A percentile compares a stretch with the other conserved stretches of the same genome.
Evolutionary conservation across 2,329 filamentous ascomycete genomes (phyloP).

Genomic region (Coniochaeta prunicola): DNA sequence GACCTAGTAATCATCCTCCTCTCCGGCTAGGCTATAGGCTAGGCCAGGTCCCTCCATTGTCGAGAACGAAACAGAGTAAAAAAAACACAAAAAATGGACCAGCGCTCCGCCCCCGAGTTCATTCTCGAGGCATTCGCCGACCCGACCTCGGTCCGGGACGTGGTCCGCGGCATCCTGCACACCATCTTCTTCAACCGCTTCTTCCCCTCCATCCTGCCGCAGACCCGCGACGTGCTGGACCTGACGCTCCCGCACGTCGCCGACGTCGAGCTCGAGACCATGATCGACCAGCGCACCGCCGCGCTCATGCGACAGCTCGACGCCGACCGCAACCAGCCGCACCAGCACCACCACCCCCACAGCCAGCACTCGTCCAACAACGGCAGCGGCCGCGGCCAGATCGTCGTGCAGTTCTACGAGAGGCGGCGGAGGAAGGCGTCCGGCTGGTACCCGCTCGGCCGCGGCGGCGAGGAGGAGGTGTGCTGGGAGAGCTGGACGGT

Average conservation of each 20-base stretch:
- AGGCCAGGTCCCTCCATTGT: no score
- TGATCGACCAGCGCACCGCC: slow-evolving; percentile 83
- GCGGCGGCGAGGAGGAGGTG: slow-evolving; percentile 73
- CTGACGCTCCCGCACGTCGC: slow-evolving; percentile 83
- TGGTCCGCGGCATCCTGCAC: slow-evolving; percentile 89
- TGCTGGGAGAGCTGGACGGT: slow-evolving; percentile 97
- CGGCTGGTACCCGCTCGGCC: slow-evolving; percentile 54
- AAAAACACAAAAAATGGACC: slow-evolving; percentile 34
- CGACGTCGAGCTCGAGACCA: slow-evolving; percentile 83
- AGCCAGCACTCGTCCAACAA: slow-evolving; percentile 1
- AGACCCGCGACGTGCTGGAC: slow-evolving; percentile 83
- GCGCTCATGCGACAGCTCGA: slow-evolving; percentile 73
- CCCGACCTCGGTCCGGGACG: slow-evolving; percentile 79
- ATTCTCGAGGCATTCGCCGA: slow-evolving; percentile 92
- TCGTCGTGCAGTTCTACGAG: slow-evolving; percentile 91
- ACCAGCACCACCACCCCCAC: slow-evolving; percentile 9
- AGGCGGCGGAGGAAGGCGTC: slow-evolving; percentile 69
- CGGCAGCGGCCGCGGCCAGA: slow-evolving; percentile 64
- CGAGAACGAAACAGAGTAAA: no score
- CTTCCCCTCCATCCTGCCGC: slow-evolving; percentile 79
- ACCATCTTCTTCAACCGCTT: slow-evolving; percentile 99
- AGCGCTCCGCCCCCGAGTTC: slow-evolving; percentile 68
- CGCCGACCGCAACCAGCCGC: slow-evolving; percentile 37
- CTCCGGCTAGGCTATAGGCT: no score
- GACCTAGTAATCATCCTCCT: no score